Evolutionary conservation across 441 rosid species (phyloP).

Genomic region (Corymbia calophylla): DNA sequence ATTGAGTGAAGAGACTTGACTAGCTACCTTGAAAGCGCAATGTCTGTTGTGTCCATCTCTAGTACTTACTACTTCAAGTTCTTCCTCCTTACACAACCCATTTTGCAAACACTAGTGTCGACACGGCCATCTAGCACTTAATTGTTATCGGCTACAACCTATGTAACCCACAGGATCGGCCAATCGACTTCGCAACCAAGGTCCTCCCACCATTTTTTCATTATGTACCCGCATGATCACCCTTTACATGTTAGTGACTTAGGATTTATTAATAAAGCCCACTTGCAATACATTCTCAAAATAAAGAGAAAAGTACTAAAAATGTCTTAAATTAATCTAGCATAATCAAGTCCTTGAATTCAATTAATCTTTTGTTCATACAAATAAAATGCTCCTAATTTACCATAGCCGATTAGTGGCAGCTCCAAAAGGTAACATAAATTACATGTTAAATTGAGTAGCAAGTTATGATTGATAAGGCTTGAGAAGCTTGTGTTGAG

Average conservation of each 20-base stretch:
- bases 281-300: rapidly evolving
- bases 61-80: background rate
- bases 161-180: rapidly evolving
- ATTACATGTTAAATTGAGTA: too few relatives aligned
- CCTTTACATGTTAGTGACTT: background rate
- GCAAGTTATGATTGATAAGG: too few relatives aligned
- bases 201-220: background rate
- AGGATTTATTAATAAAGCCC: background rate
- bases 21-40: too few relatives aligned
- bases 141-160: background rate
- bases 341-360: background rate
- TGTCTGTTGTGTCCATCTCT: too few relatives aligned
- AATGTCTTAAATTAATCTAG: background rate
- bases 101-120: too few relatives aligned
- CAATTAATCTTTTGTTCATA: too few relatives aligned
- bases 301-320: background rate
- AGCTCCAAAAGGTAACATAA: too few relatives aligned
- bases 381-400: too few relatives aligned
- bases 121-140: background rate
- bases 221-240: background rate
- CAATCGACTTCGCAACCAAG: background rate
- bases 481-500: too few relatives aligned
- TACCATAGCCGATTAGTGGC: too few relatives aligned
- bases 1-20: too few relatives aligned
- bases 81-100: background rate